Evolutionary conservation across 306 rosid species (phyloP).

Genomic region (Datisca glomerata): DNA sequence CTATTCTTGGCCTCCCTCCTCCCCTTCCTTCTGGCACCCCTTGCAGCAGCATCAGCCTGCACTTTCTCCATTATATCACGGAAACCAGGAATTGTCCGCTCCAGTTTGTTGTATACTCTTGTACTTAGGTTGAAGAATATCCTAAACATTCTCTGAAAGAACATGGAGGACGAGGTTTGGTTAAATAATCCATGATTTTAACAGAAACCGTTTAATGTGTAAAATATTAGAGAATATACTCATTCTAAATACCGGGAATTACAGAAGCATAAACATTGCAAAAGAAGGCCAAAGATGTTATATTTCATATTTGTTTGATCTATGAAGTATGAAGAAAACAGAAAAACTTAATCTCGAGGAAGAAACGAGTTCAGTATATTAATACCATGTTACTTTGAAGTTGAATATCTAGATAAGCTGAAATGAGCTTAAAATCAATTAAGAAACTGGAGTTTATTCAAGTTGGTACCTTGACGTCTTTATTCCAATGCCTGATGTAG

Average conservation of each 20-base stretch:
- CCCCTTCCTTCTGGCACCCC: conserved; percentile 15
- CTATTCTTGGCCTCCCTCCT: conserved; percentile 20
- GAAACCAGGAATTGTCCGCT: conserved; percentile 43
- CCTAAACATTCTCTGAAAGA: conserved; percentile 35
- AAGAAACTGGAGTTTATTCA: not conserved
- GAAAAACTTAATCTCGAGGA: not conserved
- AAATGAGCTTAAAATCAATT: not conserved
- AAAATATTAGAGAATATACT: no score
- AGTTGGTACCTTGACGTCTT: conserved; percentile 42
- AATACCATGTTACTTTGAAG: not conserved
- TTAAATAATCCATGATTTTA: no score
- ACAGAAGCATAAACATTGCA: no score
- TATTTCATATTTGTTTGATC: no score
- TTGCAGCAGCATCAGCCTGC: conserved; percentile 5
- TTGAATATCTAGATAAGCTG: no score
- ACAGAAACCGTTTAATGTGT: no score
- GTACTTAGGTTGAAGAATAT: conserved; percentile 12
- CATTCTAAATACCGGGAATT: no score
- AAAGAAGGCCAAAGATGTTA: no score
- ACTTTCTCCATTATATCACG: conserved; percentile 23
- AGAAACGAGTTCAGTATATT: not conserved
- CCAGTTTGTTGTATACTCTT: conserved; percentile 12
- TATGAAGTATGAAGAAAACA: not conserved
- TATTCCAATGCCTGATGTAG: conserved; percentile 47
- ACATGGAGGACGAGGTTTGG: conserved; percentile 11